phyloP scores from a whole-genome alignment of 257 asterid species.

The Penstemon davidsonii region DNA sequence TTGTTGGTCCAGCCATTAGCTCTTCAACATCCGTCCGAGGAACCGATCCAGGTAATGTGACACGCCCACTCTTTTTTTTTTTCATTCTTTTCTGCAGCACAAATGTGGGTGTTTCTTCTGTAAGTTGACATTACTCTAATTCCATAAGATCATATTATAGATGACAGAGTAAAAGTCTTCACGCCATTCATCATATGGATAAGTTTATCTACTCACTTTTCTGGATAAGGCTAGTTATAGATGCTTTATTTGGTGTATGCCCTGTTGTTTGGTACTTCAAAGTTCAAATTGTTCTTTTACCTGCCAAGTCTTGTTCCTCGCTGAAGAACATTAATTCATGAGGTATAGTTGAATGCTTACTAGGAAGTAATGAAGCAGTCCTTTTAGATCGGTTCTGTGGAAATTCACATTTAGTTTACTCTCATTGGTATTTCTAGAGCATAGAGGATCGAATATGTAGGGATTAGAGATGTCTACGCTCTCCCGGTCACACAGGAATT shows the following conservation, averaged over 20 bases:
- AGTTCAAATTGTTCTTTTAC: too few species aligned
- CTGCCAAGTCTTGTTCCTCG: too few species aligned
- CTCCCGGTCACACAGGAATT: too few species aligned
- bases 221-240: too few species aligned
- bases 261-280: too few species aligned
- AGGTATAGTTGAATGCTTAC: neutral
- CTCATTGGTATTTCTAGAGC: neutral
- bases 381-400: neutral
- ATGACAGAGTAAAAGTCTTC: neutral
- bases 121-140: slow-evolving; percentile 1
- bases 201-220: neutral
- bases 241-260: neutral
- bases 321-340: too few species aligned
- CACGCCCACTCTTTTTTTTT: neutral
- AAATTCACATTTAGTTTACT: slow-evolving; percentile 2
- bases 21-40: slow-evolving; percentile 96
- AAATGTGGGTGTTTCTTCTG: slow-evolving; percentile 5
- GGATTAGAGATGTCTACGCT: too few species aligned
- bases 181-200: neutral
- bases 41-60: slow-evolving; percentile 79
- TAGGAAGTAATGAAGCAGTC: neutral
- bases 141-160: neutral
- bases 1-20: slow-evolving; percentile 97
- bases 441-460: too few species aligned
- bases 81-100: slow-evolving; percentile 11